Percentiles rank a stretch among this genome's conserved stretches.
These are phyloP conservation scores for Candida tibetensis DNA, from an alignment of 805 yeast genomes.

Conservation along the genomic window DNA sequence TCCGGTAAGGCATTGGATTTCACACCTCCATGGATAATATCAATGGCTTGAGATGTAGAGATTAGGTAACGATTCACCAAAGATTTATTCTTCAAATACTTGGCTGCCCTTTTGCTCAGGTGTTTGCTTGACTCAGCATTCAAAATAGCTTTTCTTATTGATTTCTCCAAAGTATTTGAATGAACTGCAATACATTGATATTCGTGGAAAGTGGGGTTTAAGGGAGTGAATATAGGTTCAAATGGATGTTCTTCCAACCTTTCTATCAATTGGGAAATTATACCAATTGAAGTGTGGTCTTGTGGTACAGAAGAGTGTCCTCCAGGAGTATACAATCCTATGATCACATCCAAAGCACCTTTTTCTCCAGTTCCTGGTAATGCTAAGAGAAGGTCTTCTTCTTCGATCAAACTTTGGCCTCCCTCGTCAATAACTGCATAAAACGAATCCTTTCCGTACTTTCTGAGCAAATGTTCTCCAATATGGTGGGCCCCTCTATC, in stretches of 20 bases:
- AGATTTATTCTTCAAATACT: slow-evolving; percentile 21
- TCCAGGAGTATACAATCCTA: slow-evolving; percentile 25
- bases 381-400: slow-evolving; percentile 17
- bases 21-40: slow-evolving; percentile 67
- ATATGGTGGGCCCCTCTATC: slow-evolving; percentile 12
- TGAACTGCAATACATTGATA: slow-evolving; percentile 27
- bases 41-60: slow-evolving; percentile 66
- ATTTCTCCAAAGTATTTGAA: slow-evolving; percentile 24
- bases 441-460: slow-evolving; percentile 13
- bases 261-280: slow-evolving; percentile 20
- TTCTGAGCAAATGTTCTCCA: slow-evolving; percentile 6
- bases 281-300: slow-evolving; percentile 28
- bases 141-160: slow-evolving; percentile 26
- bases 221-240: slow-evolving; percentile 18
- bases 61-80: slow-evolving; percentile 37
- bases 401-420: slow-evolving; percentile 16
- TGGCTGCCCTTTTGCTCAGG: slow-evolving; percentile 35
- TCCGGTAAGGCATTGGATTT: slow-evolving; percentile 80
- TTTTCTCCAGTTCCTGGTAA: slow-evolving; percentile 19
- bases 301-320: slow-evolving; percentile 32
- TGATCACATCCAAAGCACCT: slow-evolving; percentile 12
- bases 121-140: slow-evolving; percentile 32
- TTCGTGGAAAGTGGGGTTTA: slow-evolving; percentile 24
- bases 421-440: slow-evolving; percentile 19
- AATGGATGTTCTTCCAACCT: slow-evolving; percentile 21